Evolutionary conservation across 139 green algal species (phyloP), one percentile per base, ranked within the genome.

Genomic region (Pedinophyceae sp.): DNA sequence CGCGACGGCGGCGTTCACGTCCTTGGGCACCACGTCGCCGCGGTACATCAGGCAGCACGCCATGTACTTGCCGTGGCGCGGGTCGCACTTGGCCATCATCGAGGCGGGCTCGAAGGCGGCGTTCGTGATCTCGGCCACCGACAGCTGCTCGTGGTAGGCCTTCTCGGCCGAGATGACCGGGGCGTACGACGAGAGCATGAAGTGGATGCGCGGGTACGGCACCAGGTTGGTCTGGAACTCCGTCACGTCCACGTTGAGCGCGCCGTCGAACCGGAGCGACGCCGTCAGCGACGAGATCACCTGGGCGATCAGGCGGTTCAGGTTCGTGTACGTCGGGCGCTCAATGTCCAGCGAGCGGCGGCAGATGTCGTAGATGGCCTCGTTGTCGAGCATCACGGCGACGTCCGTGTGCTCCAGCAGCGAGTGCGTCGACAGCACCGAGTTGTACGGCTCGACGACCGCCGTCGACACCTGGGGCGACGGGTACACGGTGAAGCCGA

Each of bases 31-130:
- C 20, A 98, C 90, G 58, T 98, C 90, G 59, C 90, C 90, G 55
- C 90, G 83, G 88, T 97, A 98, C 89, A 98, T 96, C 46, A 98
- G 77, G 74, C 90, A 98, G 86, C 87, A 96, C 7, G 89, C 87
- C 88, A 96, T 96, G 80, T 95, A 95, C 86, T 94, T 93, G 66
- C 77, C 60, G 75, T 93, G 87, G 61, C 84, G 77, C 19, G 85
- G 87, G 70, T 95, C 87, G 72, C 87, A 93, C 84, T 96, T 96
- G 72, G 88, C 88, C 88, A 97, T 97, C 88, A 95, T 94, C 55
- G 64, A 81, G 28, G 75, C 73, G 55, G 88, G 88, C 84, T 96
- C 88, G 65, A 94, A 96, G 25, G 79, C 88, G 24, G 74, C 77
- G 77, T 95, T 94, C 73, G 89, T 97, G 72, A 97, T 94, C 83